Evolutionary conservation across 108 stramenopile species (phyloP), one percentile per base, ranked within the genome.

Genomic region (Asterionellopsis glacialis): DNA sequence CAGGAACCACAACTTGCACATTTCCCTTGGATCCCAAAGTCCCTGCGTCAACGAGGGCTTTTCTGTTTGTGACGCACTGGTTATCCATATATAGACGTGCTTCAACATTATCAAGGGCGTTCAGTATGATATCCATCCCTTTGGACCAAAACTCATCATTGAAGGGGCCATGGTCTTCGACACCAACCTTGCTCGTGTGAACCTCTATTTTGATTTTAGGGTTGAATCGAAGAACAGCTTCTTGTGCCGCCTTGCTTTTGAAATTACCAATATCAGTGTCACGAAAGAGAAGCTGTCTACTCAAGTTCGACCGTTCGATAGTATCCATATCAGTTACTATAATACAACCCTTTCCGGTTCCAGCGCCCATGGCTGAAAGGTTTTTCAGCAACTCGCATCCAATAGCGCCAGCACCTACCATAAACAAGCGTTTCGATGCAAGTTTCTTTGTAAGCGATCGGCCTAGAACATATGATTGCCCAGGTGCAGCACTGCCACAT

Each of bases 381-480:
- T 98, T 95, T 60, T 99, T 99, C 2, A 97, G 70, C 14, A 97
- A 25, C 58, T 99, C 99, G 61, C 98, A 99, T 0, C 99, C 99
- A 39, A 99, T 95, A 12, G 98, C 99, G 9, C 99, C 99, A 16
- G 98, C 94, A 18, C 99, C 99, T 16, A 99, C 93, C 4, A 99
- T 93, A 54, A 99, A 95, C 10, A 99, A 53, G 38, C 79, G 73
- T 51, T 72, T 70, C 27, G 55, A 61, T 41, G 74, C 66, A 24
- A 94, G 25, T 47, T 61, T 70, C 18, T 80, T 48, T 11, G 56
- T 68, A 13, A 76, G 21, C 11, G 55, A 42, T 18, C 70, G 43
- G 26, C 93, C 93, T 19, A 94, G 69, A 57, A 90, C 79, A 53
- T 87, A 79, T 6, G 64, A 47, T 19, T 74, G 54, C 13, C 75